Evolutionary conservation across 2,329 filamentous ascomycete species (phyloP).

Genomic region (Pseudopyricularia javanii): DNA sequence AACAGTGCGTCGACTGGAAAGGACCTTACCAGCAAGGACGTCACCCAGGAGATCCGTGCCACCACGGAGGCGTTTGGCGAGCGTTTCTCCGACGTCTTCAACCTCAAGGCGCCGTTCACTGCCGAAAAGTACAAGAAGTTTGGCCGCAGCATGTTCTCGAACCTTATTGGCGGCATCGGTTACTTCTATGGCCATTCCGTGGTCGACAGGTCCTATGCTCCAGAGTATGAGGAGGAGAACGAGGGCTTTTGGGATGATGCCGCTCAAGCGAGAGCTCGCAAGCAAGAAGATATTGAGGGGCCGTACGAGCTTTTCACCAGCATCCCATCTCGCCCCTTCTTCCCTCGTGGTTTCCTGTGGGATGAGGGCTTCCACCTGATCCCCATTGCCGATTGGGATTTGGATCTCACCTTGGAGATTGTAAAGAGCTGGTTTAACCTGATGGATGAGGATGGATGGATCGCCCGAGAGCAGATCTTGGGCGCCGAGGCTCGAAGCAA

Average conservation of each 20-base stretch:
- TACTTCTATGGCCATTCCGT: constrained; percentile 87
- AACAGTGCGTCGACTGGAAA: constrained; percentile 59
- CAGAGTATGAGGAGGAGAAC: constrained; percentile 88
- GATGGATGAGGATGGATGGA: constrained; percentile 97
- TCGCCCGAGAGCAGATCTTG: constrained; percentile 89
- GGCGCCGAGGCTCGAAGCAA: constrained; percentile 87
- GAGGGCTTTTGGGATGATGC: constrained; percentile 94
- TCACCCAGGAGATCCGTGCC: constrained; percentile 58
- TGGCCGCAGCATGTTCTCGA: constrained; percentile 84
- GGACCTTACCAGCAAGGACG: constrained; percentile 43
- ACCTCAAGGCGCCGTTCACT: constrained; percentile 64
- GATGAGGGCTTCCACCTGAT: constrained; percentile 95
- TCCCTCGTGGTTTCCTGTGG: constrained; percentile 93
- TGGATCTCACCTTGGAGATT: constrained; percentile 76
- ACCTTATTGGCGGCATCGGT: constrained; percentile 84
- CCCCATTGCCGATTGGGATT: constrained; percentile 87
- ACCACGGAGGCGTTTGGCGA: constrained; percentile 53
- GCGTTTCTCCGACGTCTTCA: constrained; percentile 61
- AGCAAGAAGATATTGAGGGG: constrained; percentile 59
- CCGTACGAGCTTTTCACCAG: constrained; percentile 84
- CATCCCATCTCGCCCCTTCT: constrained; percentile 88
- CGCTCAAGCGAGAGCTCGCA: constrained; percentile 61
- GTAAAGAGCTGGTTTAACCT: constrained; percentile 91
- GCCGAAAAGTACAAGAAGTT: constrained; percentile 64
- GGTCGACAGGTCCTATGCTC: constrained; percentile 81